Conservation (phyloP, 257 asterid genomes). For the Osmanthus fragrans region DNA sequence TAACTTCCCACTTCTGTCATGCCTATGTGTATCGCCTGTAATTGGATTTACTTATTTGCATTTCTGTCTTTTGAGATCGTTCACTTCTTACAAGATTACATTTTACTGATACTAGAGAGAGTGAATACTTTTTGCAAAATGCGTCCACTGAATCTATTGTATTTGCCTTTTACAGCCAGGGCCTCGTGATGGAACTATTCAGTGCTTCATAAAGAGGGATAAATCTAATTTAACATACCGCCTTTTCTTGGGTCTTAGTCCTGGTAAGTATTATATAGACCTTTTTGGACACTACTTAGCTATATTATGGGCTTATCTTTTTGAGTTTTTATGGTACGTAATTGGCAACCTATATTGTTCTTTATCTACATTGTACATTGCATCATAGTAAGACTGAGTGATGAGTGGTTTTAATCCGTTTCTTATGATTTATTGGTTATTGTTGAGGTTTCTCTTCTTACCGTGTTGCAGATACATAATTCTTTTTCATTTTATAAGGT, state of each 20-base stretch:
- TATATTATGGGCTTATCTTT: neutral
- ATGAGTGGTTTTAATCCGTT: neutral
- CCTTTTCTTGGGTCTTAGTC: constrained; percentile 56
- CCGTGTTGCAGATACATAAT: neutral
- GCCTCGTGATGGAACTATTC: constrained; percentile 57
- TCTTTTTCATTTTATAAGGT: neutral
- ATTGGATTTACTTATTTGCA: neutral
- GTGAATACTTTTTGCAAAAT: neutral
- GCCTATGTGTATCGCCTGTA: neutral
- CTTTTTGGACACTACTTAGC: neutral
- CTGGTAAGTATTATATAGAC: neutral
- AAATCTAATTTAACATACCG: constrained; percentile 56
- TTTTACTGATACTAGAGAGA: neutral
- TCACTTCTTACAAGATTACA: neutral
- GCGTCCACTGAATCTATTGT: neutral
- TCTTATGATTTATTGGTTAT: neutral
- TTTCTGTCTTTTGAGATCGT: neutral
- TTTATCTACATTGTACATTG: neutral
- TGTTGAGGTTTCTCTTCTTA: neutral
- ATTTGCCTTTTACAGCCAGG: constrained; percentile 44
- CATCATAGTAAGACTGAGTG: neutral
- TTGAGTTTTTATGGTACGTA: neutral
- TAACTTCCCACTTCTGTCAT: constrained; percentile 7
- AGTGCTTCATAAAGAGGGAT: constrained; percentile 68
- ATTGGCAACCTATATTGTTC: neutral